A percentile compares a stretch with the other conserved stretches of the same genome.
Evolutionary conservation across 2,329 filamentous ascomycete species (phyloP).

Genomic region (Pezicula rhizophila): DNA sequence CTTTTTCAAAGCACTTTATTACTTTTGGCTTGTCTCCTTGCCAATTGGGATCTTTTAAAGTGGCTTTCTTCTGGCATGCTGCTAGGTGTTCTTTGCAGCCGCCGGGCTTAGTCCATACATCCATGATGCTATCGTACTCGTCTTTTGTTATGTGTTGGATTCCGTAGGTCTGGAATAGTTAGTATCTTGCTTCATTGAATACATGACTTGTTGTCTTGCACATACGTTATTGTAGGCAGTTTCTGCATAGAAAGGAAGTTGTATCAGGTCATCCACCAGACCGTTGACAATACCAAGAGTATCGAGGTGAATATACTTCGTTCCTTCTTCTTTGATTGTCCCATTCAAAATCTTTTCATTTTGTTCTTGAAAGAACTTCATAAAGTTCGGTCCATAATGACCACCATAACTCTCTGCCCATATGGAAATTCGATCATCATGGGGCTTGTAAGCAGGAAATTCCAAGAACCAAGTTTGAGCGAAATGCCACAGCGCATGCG

Average conservation of each 20-base stretch:
- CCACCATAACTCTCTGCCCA: slow-evolving; percentile 65
- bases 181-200: no score
- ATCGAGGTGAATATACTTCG: slow-evolving; percentile 49
- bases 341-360: slow-evolving; percentile 49
- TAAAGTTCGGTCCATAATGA: slow-evolving; percentile 57
- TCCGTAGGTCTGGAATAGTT: slow-evolving; percentile 38
- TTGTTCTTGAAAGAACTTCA: slow-evolving; percentile 50
- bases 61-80: slow-evolving; percentile 39
- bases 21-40: slow-evolving; percentile 26
- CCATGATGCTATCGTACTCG: slow-evolving; percentile 33
- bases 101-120: slow-evolving; percentile 36
- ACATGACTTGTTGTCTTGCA: no score
- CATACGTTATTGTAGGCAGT: slow-evolving; percentile 18
- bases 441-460: slow-evolving; percentile 46
- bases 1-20: slow-evolving; percentile 22
- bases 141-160: slow-evolving; percentile 43
- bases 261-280: slow-evolving; percentile 54
- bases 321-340: slow-evolving; percentile 37
- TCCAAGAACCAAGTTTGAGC: slow-evolving; percentile 49
- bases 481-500: slow-evolving; percentile 47
- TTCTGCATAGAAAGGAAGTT: slow-evolving; percentile 30
- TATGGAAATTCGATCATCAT: slow-evolving; percentile 49
- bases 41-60: slow-evolving; percentile 41
- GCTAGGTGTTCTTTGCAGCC: slow-evolving; percentile 45
- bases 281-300: slow-evolving; percentile 66